phyloP scores from a whole-genome alignment of 768 basidiomycete species.

The Boletus pseudo-olivaceus region DNA sequence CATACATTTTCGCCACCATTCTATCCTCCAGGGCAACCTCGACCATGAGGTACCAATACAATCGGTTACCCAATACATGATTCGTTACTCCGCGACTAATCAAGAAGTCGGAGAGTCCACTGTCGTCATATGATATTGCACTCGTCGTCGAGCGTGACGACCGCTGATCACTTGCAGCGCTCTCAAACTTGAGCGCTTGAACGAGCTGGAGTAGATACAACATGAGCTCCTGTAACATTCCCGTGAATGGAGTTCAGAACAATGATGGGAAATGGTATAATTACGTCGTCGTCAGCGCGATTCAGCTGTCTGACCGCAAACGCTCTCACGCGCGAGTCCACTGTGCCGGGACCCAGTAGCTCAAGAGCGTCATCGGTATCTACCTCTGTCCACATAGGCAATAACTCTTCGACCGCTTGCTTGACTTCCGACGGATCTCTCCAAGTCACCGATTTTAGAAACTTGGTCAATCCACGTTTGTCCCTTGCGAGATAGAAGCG shows the following conservation, averaged over 20 bases:
- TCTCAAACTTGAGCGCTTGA: constrained; percentile 97
- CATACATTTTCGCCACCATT: constrained; percentile 89
- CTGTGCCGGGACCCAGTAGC: constrained; percentile 82
- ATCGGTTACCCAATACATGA: constrained; percentile 78
- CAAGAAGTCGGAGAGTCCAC: constrained; percentile 90
- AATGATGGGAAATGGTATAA: constrained; percentile 17
- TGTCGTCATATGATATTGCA: constrained; percentile 84
- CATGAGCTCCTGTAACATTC: constrained; percentile 67
- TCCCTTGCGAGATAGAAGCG: constrained; percentile 94
- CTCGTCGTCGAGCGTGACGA: constrained; percentile 69
- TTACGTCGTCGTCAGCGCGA: constrained; percentile 91
- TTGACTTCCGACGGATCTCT: constrained; percentile 93
- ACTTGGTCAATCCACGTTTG: constrained; percentile 94
- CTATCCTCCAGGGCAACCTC: constrained; percentile 88
- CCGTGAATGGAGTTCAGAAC: not conserved
- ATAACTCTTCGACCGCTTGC: constrained; percentile 92
- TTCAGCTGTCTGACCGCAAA: constrained; percentile 92
- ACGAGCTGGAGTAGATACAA: constrained; percentile 94
- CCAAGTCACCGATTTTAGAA: constrained; percentile 97
- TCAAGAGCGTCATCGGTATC: constrained; percentile 97
- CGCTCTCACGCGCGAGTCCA: constrained; percentile 88
- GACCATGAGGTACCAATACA: constrained; percentile 98
- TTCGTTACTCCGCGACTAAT: constrained; percentile 83
- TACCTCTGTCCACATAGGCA: constrained; percentile 96
- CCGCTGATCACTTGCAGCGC: constrained; percentile 69